These are phyloP conservation scores for Penicillium daleae DNA, from an alignment of 495 filamentous ascomycete genomes.

Conservation along the genomic window DNA sequence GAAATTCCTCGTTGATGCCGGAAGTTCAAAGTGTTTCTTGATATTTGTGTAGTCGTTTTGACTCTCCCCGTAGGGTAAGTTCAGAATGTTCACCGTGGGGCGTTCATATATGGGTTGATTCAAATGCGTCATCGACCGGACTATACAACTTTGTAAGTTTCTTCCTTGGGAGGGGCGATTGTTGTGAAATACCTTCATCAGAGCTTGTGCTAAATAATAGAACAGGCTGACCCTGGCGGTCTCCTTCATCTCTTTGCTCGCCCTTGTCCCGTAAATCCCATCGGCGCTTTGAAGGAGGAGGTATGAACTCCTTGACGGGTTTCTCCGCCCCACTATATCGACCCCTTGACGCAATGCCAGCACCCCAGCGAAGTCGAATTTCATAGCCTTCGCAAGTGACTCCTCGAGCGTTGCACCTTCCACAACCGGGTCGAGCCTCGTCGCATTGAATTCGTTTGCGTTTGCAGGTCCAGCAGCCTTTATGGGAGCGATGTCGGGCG, in stretches of 20 bases:
- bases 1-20: slow-evolving; percentile 16
- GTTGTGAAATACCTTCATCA: slow-evolving; percentile 16
- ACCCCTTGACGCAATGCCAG: slow-evolving; percentile 36
- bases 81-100: slow-evolving; percentile 32
- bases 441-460: slow-evolving; percentile 35
- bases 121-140: slow-evolving; percentile 1
- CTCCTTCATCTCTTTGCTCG: slow-evolving; percentile 7
- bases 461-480: slow-evolving; percentile 40
- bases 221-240: slow-evolving; percentile 23
- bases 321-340: slow-evolving; percentile 34
- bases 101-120: slow-evolving; percentile 14
- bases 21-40: slow-evolving; percentile 31
- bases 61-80: slow-evolving; percentile 18
- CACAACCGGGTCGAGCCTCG: slow-evolving; percentile 28
- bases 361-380: slow-evolving; percentile 36
- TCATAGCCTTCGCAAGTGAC: slow-evolving; percentile 35
- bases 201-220: slow-evolving; percentile 14
- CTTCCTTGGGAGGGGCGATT: background rate
- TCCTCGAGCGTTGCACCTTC: slow-evolving; percentile 26
- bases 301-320: slow-evolving; percentile 31
- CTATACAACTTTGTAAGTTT: background rate
- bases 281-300: slow-evolving; percentile 29
- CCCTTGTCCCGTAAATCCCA: slow-evolving; percentile 31
- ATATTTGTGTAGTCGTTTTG: slow-evolving; percentile 14
- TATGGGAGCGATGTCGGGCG: slow-evolving; percentile 30